These are phyloP conservation scores for Quercus gilva DNA, from an alignment of 306 rosid species.

Conservation along the genomic window DNA sequence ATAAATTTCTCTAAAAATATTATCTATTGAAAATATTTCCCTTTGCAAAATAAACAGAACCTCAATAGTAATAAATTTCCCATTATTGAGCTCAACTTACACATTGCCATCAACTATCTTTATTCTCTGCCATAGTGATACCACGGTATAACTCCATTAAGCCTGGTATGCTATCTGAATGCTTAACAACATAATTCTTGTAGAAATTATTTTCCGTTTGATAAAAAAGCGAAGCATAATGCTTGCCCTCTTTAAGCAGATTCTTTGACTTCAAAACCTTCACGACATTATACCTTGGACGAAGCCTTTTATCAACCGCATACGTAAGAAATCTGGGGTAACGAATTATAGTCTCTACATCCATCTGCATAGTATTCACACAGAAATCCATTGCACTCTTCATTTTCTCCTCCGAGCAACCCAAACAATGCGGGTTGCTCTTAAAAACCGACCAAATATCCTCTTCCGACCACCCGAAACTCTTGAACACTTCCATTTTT, in stretches of 20 bases:
- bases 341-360: neutral
- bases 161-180: slow-evolving; percentile 7
- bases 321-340: neutral
- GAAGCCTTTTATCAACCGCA: slow-evolving; percentile 4
- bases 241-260: neutral
- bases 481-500: slow-evolving; percentile 15
- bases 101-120: neutral
- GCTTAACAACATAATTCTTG: slow-evolving; percentile 5
- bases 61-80: no score
- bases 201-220: neutral
- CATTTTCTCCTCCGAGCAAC: slow-evolving; percentile 23
- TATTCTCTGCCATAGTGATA: neutral
- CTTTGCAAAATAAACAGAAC: no score
- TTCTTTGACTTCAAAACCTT: slow-evolving; percentile 14
- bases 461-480: slow-evolving; percentile 26
- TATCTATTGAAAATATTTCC: no score
- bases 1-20: no score
- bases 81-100: neutral
- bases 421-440: slow-evolving; percentile 1
- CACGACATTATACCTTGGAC: slow-evolving; percentile 15
- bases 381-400: slow-evolving; percentile 4
- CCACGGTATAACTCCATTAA: slow-evolving; percentile 12
- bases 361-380: slow-evolving; percentile 13
- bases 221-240: neutral
- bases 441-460: neutral